phyloP scores from a whole-genome alignment of 2,329 filamentous ascomycete genomes.

The Pyricularia pennisetigena region DNA sequence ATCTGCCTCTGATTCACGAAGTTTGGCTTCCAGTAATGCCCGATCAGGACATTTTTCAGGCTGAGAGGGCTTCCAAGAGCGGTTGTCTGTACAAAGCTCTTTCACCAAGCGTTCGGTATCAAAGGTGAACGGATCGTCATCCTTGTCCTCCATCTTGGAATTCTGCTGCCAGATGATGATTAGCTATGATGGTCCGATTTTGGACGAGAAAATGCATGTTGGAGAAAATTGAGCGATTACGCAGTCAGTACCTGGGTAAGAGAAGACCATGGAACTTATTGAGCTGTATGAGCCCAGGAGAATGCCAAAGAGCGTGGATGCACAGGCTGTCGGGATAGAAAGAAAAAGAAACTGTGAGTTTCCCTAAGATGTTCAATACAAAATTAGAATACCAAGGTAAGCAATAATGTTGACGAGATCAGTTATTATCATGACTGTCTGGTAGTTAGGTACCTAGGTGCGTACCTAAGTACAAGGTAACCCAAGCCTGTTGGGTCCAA shows the following conservation, averaged over 20 bases:
- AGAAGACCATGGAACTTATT: neutral
- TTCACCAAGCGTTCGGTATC: constrained; percentile 54
- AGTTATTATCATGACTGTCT: neutral
- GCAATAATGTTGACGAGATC: neutral
- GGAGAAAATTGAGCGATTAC: neutral
- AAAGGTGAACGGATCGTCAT: constrained; percentile 66
- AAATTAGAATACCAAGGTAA: neutral
- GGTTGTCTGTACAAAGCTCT: constrained; percentile 49
- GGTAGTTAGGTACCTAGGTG: neutral
- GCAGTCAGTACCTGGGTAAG: neutral
- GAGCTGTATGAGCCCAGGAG: too few species aligned
- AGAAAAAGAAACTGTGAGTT: neutral
- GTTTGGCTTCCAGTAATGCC: constrained; percentile 35
- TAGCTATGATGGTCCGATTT: neutral
- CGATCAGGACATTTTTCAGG: constrained; percentile 38
- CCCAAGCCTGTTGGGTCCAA: neutral
- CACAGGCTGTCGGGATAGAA: neutral
- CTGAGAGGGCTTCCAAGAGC: constrained; percentile 33
- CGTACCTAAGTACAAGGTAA: too few species aligned
- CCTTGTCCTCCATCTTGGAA: neutral
- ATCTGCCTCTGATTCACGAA: constrained; percentile 55
- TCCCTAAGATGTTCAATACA: neutral
- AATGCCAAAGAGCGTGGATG: too few species aligned
- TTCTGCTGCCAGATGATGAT: neutral
- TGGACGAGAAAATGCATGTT: neutral